phyloP scores from a whole-genome alignment of 768 basidiomycete species.

The Mycena kentingensis region DNA sequence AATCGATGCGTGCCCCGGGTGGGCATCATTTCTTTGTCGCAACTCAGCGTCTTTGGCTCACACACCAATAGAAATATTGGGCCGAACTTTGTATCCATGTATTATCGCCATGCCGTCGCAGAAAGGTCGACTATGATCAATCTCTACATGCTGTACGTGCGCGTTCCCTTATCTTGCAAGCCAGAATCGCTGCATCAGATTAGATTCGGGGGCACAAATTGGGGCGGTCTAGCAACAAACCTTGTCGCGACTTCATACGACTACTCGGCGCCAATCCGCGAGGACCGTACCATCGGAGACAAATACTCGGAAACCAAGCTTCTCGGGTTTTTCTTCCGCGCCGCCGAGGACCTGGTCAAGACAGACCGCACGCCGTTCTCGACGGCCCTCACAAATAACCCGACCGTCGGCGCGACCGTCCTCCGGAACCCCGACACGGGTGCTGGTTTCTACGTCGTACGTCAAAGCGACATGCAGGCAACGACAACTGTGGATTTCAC shows the following conservation, averaged over 20 bases:
- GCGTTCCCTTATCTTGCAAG: background rate
- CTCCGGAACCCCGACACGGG: slow-evolving; percentile 52
- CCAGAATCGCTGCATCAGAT: background rate
- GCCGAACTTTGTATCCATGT: slow-evolving; percentile 16
- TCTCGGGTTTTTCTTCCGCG: slow-evolving; percentile 57
- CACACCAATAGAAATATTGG: slow-evolving; percentile 14
- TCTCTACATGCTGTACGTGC: slow-evolving; percentile 16
- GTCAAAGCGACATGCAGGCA: slow-evolving; percentile 52
- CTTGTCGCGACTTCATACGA: slow-evolving; percentile 47
- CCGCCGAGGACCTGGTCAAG: slow-evolving; percentile 54
- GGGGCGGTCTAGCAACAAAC: slow-evolving; percentile 19
- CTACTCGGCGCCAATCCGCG: slow-evolving; percentile 54
- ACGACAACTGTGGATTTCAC: slow-evolving; percentile 43
- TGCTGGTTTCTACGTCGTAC: slow-evolving; percentile 51
- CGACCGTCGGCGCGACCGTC: slow-evolving; percentile 41
- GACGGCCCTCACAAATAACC: slow-evolving; percentile 28
- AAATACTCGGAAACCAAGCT: slow-evolving; percentile 61
- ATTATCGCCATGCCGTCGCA: slow-evolving; percentile 15
- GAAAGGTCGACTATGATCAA: slow-evolving; percentile 13
- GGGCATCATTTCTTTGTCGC: too few relatives aligned
- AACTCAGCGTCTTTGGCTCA: too few relatives aligned
- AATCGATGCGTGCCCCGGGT: slow-evolving; percentile 10
- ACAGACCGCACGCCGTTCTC: slow-evolving; percentile 52
- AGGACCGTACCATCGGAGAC: slow-evolving; percentile 45
- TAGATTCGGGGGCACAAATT: slow-evolving; percentile 13